Base-by-base conservation (phyloP, 192 early-diverging fungal species). In the Backusella australiensis region DNA sequence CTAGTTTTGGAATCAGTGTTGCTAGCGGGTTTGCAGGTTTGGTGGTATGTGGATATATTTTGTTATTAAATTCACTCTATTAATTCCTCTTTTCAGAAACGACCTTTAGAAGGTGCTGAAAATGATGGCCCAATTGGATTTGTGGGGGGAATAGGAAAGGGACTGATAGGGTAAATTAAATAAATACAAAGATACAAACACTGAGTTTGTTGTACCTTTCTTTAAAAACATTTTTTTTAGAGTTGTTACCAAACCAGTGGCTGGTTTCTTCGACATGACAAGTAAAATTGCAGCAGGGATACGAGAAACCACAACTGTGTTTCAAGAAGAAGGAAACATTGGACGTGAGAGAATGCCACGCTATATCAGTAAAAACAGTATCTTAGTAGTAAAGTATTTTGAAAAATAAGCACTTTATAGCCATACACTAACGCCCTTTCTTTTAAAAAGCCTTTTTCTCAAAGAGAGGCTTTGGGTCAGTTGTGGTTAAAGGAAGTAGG, bases 221-320 rank as follows among this genome's bases (percentile, higher is more conserved):
- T 44, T 14, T 44, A 39, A 39, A 5, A 44, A n/a, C 17, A 6
- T 9, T 53, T n/a, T n/a, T 6, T 66, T 29, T 69, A 81, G 96
- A 8, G 90, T 90, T 0, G 90, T 95, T 17, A 94, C 94, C 12
- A 97, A 97, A 73, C 96, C 96, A 2, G 84, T 95, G 1, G 90
- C 93, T 9, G 96, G 94, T 8, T 87, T 95, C 53, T 92, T 95
- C 78, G 96, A 97, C 72, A 80, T 96, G 42, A 93, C 94, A 1
- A 92, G 90, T 3, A 93, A 93, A 72, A 91, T 97, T 7, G 89
- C 90, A 49, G 91, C 94, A 78, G 93, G 93, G 38, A 93, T 96
- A 74, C 83, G 89, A 46, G 94, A 95, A 81, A 96, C 95, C 1
- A 95, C 95, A 0, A 94, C 92, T 0, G 91, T 94, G 36, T 96